Evolutionary conservation across 192 early-diverging fungal genomes (phyloP), one percentile per base, ranked within the genome.

Genomic region (Backusella mclennaniae): DNA sequence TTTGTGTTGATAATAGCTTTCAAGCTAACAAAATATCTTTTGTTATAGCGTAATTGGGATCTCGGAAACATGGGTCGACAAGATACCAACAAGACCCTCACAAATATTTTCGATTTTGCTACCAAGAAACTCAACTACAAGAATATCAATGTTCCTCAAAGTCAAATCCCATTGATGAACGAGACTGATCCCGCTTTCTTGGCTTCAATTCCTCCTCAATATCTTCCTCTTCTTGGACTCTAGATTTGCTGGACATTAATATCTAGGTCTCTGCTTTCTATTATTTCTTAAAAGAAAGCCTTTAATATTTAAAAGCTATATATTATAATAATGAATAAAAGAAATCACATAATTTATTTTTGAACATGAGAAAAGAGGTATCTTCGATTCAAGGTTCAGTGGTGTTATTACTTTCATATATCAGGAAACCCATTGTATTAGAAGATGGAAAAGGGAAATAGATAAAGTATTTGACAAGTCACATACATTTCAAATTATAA

Each of bases 51-150:
- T 59, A 90, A 89, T 85, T 94, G 90, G 88, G 84, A 82, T 53
- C 77, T 94, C 11, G 85, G 83, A 12, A 86, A 84, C 79, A 75
- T 93, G 49, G 89, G 88, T 6, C 78, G 82, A 23, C 82, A 81
- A 69, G 92, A 93, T 76, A 78, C 83, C 17, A 86, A 84, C 23
- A 76, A 78, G 39, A 85, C 77, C 14, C 44, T 77, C 14, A 80
- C 84, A 39, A 88, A 89, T 44, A 78, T 88, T 66, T 89, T 85
- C 36, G 75, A 77, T 12, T 67, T 79, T 42, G 79, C 81, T 53
- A 79, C 85, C 73, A 78, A 82, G 70, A 26, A 52, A 11, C 73
- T 84, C 15, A 71, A 77, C 14, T 80, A 81, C 79, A 80, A 69
- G 29, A 86, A 86, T 41, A 66, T 74, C 44, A 49, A 77, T 74